phyloP scores from a whole-genome alignment of 108 stramenopile genomes.

The Nitzschia inconspicua region DNA sequence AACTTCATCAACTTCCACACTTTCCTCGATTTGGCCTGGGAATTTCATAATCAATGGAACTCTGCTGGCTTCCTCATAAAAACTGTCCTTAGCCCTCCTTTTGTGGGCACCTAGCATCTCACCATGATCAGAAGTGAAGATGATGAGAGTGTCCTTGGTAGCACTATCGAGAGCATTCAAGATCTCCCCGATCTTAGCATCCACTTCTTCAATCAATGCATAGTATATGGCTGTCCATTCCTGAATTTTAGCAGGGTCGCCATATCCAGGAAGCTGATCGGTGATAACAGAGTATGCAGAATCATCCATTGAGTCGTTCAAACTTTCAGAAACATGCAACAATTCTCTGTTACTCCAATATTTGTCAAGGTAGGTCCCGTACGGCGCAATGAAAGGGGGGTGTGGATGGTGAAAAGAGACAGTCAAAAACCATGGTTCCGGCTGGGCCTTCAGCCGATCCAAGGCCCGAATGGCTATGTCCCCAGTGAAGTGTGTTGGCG shows the following conservation, averaged over 20 bases:
- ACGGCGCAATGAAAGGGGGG: conserved; percentile 16
- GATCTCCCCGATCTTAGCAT: conserved; percentile 8
- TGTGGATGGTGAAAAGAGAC: conserved; percentile 26
- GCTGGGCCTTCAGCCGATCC: conserved; percentile 7
- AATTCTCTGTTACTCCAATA: background rate
- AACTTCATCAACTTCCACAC: conserved; percentile 8
- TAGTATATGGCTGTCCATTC: conserved; percentile 26
- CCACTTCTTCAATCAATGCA: conserved; percentile 22
- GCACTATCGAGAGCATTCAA: conserved; percentile 6
- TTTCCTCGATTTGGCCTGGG: conserved; percentile 9
- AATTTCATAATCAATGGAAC: conserved; percentile 15
- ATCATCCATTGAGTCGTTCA: conserved; percentile 2
- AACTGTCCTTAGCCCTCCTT: conserved; percentile 4
- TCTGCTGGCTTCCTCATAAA: conserved; percentile 22
- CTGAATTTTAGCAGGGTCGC: background rate
- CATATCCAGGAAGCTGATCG: background rate
- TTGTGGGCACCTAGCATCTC: conserved; percentile 30
- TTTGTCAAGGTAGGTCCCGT: background rate
- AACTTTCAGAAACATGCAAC: conserved; percentile 1
- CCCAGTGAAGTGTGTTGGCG: background rate
- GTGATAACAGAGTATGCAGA: background rate
- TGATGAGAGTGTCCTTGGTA: conserved; percentile 17
- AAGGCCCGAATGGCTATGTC: conserved; percentile 4
- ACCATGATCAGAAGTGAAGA: conserved; percentile 29
- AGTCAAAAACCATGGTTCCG: conserved; percentile 16